Evolutionary conservation across 2,329 filamentous ascomycete genomes (phyloP), one percentile per base, ranked within the genome.

Genomic region (Aaosphaeria arxii): DNA sequence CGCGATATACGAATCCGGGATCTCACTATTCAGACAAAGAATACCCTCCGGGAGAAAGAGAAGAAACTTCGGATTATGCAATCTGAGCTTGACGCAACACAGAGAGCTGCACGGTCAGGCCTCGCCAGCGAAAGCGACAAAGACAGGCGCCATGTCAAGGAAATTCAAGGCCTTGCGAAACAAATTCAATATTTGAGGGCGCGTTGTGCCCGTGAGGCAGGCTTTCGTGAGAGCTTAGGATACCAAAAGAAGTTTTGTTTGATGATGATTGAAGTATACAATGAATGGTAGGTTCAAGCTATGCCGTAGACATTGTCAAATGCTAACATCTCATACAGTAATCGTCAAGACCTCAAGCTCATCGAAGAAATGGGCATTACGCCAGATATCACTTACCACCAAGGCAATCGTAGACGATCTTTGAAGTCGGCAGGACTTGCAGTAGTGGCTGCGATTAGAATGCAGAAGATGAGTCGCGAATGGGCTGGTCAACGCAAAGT

Each of bases 111-210:
- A 28, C 57, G 61, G 36, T 55, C 66, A 40, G 63, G 64, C 32
- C 58, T 61, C n/a, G 56, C 54, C 11, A 58, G 65, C 36, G 61
- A 66, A 35, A 58, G 61, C 7, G 79, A 83, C 48, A 84, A 86
- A 41, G 84, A 90, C 61, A 83, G 82, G 56, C 77, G 81, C 40
- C 89, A 94, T 67, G 76, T 79, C 60, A 85, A 85, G 69, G 89
- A 95, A 72, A 75, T 96, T 45, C 83, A 85, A 57, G 92, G 92
- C 13, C 79, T 97, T 64, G 82, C 84, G 45, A 88, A 94, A 73
- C 91, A 97, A 72, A 92, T 97, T 67, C 83, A 91, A 62, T 97
- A 89, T 84, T 83, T 97, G 68, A 84, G 91, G 61, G 89, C 89
- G 2, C 84, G 87, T 45, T 88, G 88, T 74, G 80, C 83, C 65